These are phyloP conservation scores for Astrothelium macrocarpum DNA, from an alignment of 495 filamentous ascomycete species.

Conservation along the genomic window DNA sequence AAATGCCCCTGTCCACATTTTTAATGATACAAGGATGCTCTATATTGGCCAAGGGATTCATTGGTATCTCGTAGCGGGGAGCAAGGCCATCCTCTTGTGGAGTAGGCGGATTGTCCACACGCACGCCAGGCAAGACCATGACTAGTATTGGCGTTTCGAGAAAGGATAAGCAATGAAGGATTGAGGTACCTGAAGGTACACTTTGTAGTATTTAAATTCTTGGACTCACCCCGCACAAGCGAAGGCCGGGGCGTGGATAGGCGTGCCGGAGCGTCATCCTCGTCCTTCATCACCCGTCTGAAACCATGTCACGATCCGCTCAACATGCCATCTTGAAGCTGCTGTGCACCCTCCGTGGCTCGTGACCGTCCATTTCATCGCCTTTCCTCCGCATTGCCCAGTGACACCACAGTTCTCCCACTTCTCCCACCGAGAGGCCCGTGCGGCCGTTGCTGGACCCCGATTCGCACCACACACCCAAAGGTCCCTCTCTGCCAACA, in stretches of 20 bases:
- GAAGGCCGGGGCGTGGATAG: not conserved
- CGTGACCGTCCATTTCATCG: conserved; percentile 1
- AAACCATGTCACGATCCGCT: conserved; percentile 1
- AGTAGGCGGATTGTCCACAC: not conserved
- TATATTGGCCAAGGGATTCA: conserved; percentile 57
- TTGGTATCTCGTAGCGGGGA: conserved; percentile 51
- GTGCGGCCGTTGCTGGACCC: conserved; percentile 4
- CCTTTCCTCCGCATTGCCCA: not conserved
- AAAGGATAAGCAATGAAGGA: not conserved
- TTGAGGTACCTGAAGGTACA: not conserved
- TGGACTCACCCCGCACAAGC: conserved; percentile 3
- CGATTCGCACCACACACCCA: not conserved
- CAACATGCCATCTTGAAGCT: not conserved
- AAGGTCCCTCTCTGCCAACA: conserved; percentile 3
- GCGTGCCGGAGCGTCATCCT: not conserved
- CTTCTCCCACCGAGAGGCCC: not conserved
- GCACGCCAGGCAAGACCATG: not conserved
- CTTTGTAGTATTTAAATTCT: not conserved
- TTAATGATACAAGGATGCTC: conserved; percentile 83
- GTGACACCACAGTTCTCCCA: not conserved
- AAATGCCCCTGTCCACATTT: conserved; percentile 71
- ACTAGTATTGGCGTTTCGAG: not conserved
- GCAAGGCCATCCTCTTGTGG: conserved; percentile 26
- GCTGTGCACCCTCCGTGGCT: not conserved
- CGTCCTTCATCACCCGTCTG: not conserved